Percentiles rank a stretch among this genome's conserved stretches.
phyloP scores from a whole-genome alignment of 345 rosid genomes.

The Zanthoxylum bungeanum region DNA sequence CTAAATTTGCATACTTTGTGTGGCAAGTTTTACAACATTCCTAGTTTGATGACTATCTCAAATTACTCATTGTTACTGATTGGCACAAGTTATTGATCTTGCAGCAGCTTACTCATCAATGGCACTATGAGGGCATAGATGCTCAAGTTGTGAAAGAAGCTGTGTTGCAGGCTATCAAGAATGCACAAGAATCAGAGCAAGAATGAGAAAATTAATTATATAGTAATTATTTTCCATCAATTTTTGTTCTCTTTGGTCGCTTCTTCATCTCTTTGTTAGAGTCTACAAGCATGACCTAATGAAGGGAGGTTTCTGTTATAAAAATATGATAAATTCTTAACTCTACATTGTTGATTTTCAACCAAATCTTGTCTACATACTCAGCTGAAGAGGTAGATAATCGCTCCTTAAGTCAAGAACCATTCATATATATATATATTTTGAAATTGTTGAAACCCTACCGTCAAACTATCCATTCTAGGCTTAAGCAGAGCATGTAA shows the following conservation, averaged over 20 bases:
- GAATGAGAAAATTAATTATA: background rate
- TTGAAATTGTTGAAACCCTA: no score
- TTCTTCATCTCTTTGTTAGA: background rate
- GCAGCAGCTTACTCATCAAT: constrained; percentile 34
- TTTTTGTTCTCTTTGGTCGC: background rate
- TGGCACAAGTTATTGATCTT: background rate
- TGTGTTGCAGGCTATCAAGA: constrained; percentile 45
- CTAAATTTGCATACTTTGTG: background rate
- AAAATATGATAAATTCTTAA: no score
- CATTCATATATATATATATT: background rate
- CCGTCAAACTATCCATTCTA: no score
- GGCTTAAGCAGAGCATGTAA: no score
- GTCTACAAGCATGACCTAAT: background rate
- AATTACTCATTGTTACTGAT: background rate
- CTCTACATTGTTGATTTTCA: no score
- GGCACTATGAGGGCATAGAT: constrained; percentile 28
- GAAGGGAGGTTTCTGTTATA: background rate
- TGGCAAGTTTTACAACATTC: no score
- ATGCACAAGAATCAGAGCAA: constrained; percentile 29
- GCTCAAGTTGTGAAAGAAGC: constrained; percentile 53
- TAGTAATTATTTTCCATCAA: constrained; percentile 8
- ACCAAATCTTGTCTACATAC: background rate
- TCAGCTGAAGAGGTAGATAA: background rate
- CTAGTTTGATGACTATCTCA: no score
- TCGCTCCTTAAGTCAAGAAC: background rate